A percentile compares a stretch with the other conserved stretches of the same genome.
Evolutionary conservation across 306 rosid species (phyloP).

Genomic region (Cajanus cajan): DNA sequence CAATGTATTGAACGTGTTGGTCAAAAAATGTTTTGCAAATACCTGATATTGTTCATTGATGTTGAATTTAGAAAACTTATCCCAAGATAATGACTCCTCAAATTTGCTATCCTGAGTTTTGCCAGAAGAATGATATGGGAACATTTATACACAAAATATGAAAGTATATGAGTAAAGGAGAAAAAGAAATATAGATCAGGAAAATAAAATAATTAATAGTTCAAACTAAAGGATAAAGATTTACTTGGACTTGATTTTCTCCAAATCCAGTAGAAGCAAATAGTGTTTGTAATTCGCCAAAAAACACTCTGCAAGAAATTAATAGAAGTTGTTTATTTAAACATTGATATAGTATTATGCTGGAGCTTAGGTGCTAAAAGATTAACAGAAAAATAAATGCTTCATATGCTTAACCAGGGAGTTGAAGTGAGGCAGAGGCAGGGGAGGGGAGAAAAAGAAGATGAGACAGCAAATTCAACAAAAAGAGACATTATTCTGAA

Average conservation of each 20-base stretch:
- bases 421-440: neutral
- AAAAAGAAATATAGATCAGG: constrained; percentile 20
- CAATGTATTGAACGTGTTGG: constrained; percentile 11
- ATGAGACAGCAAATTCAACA: neutral
- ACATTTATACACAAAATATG: constrained; percentile 27
- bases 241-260: constrained; percentile 66
- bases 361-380: constrained; percentile 16
- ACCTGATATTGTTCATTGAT: constrained; percentile 56
- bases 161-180: constrained; percentile 1
- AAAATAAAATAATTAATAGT: constrained; percentile 26
- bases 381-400: constrained; percentile 16
- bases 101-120: constrained; percentile 53
- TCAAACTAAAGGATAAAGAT: constrained; percentile 24
- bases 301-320: constrained; percentile 64
- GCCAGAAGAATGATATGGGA: constrained; percentile 36
- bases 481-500: neutral
- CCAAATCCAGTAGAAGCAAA: constrained; percentile 53
- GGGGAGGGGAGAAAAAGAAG: neutral
- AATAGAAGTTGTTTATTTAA: constrained; percentile 16
- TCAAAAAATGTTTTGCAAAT: constrained; percentile 15
- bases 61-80: constrained; percentile 61
- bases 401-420: constrained; percentile 15
- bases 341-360: neutral
- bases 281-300: constrained; percentile 57
- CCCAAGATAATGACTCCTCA: constrained; percentile 57